Evolutionary conservation across 2,329 filamentous ascomycete genomes (phyloP), one percentile per base, ranked within the genome.

Genomic region (Penicillium sp.): DNA sequence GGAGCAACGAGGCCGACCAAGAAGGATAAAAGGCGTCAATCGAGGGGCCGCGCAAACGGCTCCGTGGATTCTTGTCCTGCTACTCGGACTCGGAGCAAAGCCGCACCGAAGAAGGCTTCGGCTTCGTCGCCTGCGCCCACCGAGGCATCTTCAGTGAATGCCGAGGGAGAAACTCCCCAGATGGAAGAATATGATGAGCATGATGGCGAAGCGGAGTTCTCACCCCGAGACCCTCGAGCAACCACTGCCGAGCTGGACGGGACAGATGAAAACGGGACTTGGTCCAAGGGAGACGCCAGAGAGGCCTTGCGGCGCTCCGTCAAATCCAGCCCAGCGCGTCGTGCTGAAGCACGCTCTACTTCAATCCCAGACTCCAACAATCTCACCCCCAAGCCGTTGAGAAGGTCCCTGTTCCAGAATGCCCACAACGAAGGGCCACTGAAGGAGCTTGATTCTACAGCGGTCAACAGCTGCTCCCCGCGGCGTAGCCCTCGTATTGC

Each of bases 251-350:
- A 79, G 51, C 69, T 72, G 30, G 65, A 66, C 33, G 31, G 3
- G 16, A 72, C 52, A 77, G 75, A 53, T n/a, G 64, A 66, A 47
- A 66, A 54, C n/a, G 59, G 64, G 41, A 64, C 64, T 45, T 70
- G 68, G 67, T 58, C 69, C 41, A 66, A 71, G 34, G 60, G 70
- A 29, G 64, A 71, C 53, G 67, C 70, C 10, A 64, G 72, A 34
- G 74, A 75, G 43, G 76, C 75, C 8, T 66, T 80, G 36, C 70
- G 73, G 51, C 75, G 78, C 51, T 80, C 79, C 37, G 79, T 83
- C 27, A 80, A 83, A 57, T 84, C 82, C 4, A 85, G 82, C 57
- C 82, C 82, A 12, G 77, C 74, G 19, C 73, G 77, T 18, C 73
- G 79, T 49, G 64, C 73, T 48, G 75, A 75, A 49, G 72, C 65